Percentiles rank a stretch among this genome's conserved stretches.
Evolutionary conservation across 1,284 basidiomycete genomes (phyloP).

Genomic region (Tilletiaria anomala): DNA sequence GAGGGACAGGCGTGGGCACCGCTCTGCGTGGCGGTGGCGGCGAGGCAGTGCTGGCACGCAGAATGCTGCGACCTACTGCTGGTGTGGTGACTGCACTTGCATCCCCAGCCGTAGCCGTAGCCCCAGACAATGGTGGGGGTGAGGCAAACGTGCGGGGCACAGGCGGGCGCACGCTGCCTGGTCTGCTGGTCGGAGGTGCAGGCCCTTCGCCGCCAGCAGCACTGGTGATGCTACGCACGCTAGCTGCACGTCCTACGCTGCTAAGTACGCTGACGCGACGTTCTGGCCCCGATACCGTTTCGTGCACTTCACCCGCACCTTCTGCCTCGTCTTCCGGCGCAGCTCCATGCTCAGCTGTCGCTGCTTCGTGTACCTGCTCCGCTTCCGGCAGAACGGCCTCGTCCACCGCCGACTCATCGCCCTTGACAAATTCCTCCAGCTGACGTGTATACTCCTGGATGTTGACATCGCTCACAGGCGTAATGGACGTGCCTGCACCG

Average conservation of each 20-base stretch:
- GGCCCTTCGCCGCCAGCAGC: not conserved
- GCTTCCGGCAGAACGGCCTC: too few species aligned
- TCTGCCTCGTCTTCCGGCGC: not conserved
- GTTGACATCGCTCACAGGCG: conserved; percentile 9
- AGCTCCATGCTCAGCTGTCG: not conserved
- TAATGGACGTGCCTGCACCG: conserved; percentile 1
- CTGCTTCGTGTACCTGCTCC: not conserved
- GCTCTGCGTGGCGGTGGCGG: too few species aligned
- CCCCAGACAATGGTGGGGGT: not conserved
- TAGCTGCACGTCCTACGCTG: not conserved
- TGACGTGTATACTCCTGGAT: conserved; percentile 15
- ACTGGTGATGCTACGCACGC: not conserved
- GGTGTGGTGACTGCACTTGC: too few species aligned
- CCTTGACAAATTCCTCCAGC: conserved; percentile 16
- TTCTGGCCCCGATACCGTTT: not conserved
- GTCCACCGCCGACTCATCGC: too few species aligned
- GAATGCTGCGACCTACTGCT: too few species aligned
- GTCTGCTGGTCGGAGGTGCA: not conserved
- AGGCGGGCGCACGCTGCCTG: not conserved
- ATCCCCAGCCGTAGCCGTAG: too few species aligned
- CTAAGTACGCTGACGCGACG: not conserved
- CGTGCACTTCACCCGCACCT: not conserved
- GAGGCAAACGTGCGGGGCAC: not conserved
- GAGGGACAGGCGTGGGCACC: too few species aligned
- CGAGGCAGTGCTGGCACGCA: too few species aligned